A percentile compares a stretch with the other conserved stretches of the same genome.
These are phyloP conservation scores for Vinca minor DNA, from an alignment of 257 asterid species.

Conservation along the genomic window DNA sequence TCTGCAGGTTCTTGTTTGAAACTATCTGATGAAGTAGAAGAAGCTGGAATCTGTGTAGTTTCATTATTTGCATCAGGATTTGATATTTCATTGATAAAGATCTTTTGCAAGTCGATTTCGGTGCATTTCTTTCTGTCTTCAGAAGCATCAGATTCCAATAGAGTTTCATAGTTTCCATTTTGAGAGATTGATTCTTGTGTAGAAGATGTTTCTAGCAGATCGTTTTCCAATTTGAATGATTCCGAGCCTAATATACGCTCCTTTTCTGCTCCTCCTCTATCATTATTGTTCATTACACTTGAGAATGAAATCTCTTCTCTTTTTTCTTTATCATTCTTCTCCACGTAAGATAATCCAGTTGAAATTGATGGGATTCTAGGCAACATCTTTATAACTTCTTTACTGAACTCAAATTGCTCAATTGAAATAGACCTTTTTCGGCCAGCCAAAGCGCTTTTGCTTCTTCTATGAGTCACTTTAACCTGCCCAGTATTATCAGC, in stretches of 20 bases:
- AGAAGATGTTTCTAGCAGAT: no score
- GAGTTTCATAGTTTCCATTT: slow-evolving; percentile 5
- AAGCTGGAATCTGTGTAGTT: no score
- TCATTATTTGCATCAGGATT: no score
- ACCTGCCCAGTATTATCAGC: slow-evolving; percentile 6
- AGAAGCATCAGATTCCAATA: slow-evolving; percentile 4
- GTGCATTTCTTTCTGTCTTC: slow-evolving; percentile 10
- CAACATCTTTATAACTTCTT: slow-evolving; percentile 11
- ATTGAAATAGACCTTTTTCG: not conserved
- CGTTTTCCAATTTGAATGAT: slow-evolving; percentile 5
- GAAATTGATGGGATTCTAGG: slow-evolving; percentile 9
- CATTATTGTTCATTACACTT: slow-evolving; percentile 1
- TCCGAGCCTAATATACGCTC: not conserved
- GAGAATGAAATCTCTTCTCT: slow-evolving; percentile 10
- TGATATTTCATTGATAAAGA: slow-evolving; percentile 3
- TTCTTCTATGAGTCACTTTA: not conserved
- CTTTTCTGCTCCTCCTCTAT: not conserved
- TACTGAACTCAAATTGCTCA: not conserved
- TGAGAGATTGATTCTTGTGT: no score
- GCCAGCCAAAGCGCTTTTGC: not conserved
- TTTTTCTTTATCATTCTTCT: slow-evolving; percentile 8
- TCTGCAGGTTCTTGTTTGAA: slow-evolving; percentile 2
- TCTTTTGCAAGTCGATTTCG: not conserved
- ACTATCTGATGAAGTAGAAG: not conserved
- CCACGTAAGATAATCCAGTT: slow-evolving; percentile 2